These are phyloP conservation scores for Penicillium sp. DNA, from an alignment of 2,329 filamentous ascomycete genomes.

Conservation along the genomic window DNA sequence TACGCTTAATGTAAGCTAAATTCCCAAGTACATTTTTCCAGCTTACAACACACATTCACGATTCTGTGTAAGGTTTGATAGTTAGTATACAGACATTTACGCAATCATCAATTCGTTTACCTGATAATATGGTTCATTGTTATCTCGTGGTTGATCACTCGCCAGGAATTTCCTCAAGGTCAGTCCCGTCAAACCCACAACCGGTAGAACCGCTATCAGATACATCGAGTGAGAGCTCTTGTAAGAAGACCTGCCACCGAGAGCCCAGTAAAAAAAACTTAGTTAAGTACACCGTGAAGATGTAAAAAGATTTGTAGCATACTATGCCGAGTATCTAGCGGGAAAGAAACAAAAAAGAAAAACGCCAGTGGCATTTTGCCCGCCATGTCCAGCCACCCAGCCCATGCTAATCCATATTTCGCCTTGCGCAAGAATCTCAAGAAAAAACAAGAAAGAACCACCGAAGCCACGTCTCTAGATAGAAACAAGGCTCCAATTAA, in stretches of 20 bases:
- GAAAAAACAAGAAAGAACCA: conserved; percentile 6
- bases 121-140: neutral
- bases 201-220: neutral
- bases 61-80: neutral
- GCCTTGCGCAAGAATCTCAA: conserved; percentile 13
- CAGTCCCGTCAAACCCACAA: neutral
- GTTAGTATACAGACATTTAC: neutral
- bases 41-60: neutral
- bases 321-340: neutral
- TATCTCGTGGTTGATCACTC: neutral
- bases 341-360: conserved; percentile 1
- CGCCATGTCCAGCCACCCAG: conserved; percentile 20
- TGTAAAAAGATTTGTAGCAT: neutral
- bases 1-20: conserved; percentile 3
- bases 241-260: neutral
- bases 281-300: neutral
- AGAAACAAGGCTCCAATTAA: conserved; percentile 17
- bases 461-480: neutral
- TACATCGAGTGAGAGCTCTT: neutral
- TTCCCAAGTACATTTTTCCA: neutral
- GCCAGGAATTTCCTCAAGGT: neutral
- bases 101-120: neutral
- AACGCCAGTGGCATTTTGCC: conserved; percentile 18
- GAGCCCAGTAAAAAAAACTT: neutral
- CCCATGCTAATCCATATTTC: conserved; percentile 21